Percentiles rank a stretch among this genome's conserved stretches.
Evolutionary conservation across 2,329 filamentous ascomycete species (phyloP).

Genomic region (Graphilbum sp.): DNA sequence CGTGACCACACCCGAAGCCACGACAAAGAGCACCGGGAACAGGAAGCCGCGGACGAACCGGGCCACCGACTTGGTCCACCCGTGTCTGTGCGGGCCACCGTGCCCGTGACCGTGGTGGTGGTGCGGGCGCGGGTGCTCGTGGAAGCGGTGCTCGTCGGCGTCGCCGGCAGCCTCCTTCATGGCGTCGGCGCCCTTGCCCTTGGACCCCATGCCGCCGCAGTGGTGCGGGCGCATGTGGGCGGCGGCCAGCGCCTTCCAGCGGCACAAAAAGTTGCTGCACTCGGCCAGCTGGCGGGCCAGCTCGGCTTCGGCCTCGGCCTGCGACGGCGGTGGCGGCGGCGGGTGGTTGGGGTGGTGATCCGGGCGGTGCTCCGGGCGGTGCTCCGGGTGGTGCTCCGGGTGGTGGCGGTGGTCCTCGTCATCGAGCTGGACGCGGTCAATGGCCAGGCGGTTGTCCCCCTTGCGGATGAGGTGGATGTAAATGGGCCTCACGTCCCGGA

Average conservation of each 20-base stretch:
- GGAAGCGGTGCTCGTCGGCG: neutral
- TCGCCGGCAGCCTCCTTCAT: neutral
- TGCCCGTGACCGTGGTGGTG: slow-evolving; percentile 7
- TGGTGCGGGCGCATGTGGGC: slow-evolving; percentile 24
- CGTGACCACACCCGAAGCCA: slow-evolving; percentile 50
- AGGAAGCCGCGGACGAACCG: slow-evolving; percentile 46
- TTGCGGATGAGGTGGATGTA: slow-evolving; percentile 47
- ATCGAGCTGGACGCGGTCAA: slow-evolving; percentile 28
- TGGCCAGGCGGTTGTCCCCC: slow-evolving; percentile 34
- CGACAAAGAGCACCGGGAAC: slow-evolving; percentile 51
- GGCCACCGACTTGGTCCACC: slow-evolving; percentile 31
- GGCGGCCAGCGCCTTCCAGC: slow-evolving; percentile 34
- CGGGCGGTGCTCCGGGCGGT: neutral
- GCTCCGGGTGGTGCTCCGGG: too few species aligned
- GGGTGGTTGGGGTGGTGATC: neutral
- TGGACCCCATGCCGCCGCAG: slow-evolving; percentile 17
- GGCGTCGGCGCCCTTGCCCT: slow-evolving; percentile 1
- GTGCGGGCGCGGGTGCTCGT: neutral
- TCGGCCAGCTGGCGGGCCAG: slow-evolving; percentile 14
- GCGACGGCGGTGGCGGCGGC: neutral
- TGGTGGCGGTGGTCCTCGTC: too few species aligned
- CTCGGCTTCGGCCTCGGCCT: neutral
- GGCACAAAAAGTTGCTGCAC: slow-evolving; percentile 34
- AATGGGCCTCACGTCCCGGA: slow-evolving; percentile 37
- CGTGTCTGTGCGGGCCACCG: slow-evolving; percentile 14